Base-by-base conservation (phyloP, 306 rosid genomes). In the Cucurbita ficifolia region DNA sequence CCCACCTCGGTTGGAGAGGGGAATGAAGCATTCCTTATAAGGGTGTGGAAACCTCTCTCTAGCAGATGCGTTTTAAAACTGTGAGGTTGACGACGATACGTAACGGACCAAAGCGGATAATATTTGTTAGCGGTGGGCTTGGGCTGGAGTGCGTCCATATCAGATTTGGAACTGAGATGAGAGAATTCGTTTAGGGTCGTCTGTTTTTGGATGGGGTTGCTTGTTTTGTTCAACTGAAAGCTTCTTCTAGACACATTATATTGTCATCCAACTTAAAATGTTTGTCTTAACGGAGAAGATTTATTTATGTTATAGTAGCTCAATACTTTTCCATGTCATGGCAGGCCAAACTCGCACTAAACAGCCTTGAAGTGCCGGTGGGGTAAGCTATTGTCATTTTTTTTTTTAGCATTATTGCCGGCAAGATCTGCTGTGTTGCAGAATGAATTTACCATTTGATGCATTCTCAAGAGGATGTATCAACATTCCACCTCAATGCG, bases 361-460 rank as follows among this genome's bases (percentile, higher is more conserved):
- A 84, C 24, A 76, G 29, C 76, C 89, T 88, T 42, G 97, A 94
- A 87, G 98, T 94, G 67, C 97, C 97, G n/a, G 89, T 94, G 69
- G 97, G 96, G 97, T 90, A 83, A 79, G 81, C 70, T 64, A 42
- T 40, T 75, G 14, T 40, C 38, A 12, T 22, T 22, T 61, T 52
- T 17, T 22, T 22, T 61, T 52, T 79, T 51, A 21, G 55, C 17
- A 12, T 16, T 57, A 59, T 16, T 61, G 63, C 16, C 9, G 0
- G 10, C 52, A 64, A 64, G 52, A 64, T 42, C 51, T 64, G 71
- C 10, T 13, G 52, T 42, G 36, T 19, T 64, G 71, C 17, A 0
- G 0, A 64, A 42, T 65, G 38, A 21, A 22, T 67, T 18, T 43
- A 43, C 11, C 43, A 8, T 42, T 43, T 64, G 51, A 35, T 64